Evolutionary conservation across 371 early-diverging fungal genomes (phyloP), one percentile per base, ranked within the genome.

Genomic region (Mucor sp.): DNA sequence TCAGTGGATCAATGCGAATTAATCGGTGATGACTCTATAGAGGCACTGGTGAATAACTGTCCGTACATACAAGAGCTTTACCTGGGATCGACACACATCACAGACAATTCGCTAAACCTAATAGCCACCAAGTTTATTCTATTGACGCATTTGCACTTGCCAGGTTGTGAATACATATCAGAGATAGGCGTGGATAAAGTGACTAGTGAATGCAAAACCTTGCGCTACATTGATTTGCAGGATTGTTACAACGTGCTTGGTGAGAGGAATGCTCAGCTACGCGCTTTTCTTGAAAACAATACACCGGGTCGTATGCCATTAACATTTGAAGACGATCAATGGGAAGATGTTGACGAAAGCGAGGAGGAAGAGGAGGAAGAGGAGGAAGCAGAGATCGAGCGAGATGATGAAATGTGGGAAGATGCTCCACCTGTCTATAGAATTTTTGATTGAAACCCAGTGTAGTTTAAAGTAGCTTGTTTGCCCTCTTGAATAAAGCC

Each of bases 191-290:
- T 73, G 3, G 47, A 56, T 14, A 30, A n/a, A 12, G 19, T 73
- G 4, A 63, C 43, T 3, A 25, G 30, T n/a, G 32, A 60, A 39
- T 69, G 62, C 19, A 65, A 59, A 56, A 47, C 56, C 0, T 57
- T 73, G 35, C 58, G 63, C 8, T 37, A 66, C 37, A 23, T 73
- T 28, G 65, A 66, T 62, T 56, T 69, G 2, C 23, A 48, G 14
- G 64, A 69, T 19, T 73, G 73, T 41, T 69, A 44, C 50, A 66
- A 69, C 48, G 63, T 73, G 9, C 60, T 73, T 5, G 68, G 72
- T 2, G 30, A 47, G 2, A 25, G 41, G 41, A 41, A 41, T 17
- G 5, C 17, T 41, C 41, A 14, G 17, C 41, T 17, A 41, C 17
- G 17, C 41, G 1, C 41, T 41, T 17, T 41, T 17, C 17, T 17